Conservation (phyloP, 2,329 filamentous ascomycete genomes). For the Ceratocystis alfenasii region DNA sequence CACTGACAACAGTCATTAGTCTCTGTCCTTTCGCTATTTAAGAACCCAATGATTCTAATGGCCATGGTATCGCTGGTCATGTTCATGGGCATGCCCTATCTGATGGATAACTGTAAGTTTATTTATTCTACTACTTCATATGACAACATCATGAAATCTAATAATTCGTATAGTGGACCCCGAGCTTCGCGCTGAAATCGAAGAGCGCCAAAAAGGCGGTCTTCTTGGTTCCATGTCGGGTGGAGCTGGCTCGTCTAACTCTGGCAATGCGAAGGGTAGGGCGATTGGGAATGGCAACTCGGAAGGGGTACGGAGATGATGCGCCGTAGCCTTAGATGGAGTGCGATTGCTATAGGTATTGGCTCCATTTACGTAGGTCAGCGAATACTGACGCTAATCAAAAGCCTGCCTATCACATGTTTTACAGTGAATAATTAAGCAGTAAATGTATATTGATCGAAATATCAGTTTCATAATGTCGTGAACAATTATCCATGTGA, state of each 20-base stretch:
- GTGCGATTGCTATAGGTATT: too few species aligned
- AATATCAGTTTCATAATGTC: not conserved
- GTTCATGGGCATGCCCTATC: conserved; percentile 85
- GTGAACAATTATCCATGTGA: not conserved
- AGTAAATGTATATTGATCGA: not conserved
- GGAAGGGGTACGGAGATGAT: conserved; percentile 31
- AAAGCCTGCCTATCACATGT: not conserved
- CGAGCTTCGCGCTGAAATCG: conserved; percentile 87
- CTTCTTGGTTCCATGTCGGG: conserved; percentile 52
- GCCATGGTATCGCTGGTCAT: conserved; percentile 69
- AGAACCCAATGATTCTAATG: conserved; percentile 95
- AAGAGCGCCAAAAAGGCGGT: conserved; percentile 72
- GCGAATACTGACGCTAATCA: not conserved
- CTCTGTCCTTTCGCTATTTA: conserved; percentile 68
- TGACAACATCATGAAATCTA: conserved; percentile 18
- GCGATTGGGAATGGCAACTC: conserved; percentile 29
- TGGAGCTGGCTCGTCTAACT: conserved; percentile 34
- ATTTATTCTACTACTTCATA: not conserved
- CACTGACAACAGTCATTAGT: conserved; percentile 38
- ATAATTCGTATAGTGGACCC: conserved; percentile 64
- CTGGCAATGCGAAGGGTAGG: conserved; percentile 38
- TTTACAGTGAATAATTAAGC: not conserved
- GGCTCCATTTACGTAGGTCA: not conserved
- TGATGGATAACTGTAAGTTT: conserved; percentile 84
- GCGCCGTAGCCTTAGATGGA: not conserved